phyloP scores from a whole-genome alignment of 495 filamentous ascomycete species.

The Hypoxylon lienhwacheense region DNA sequence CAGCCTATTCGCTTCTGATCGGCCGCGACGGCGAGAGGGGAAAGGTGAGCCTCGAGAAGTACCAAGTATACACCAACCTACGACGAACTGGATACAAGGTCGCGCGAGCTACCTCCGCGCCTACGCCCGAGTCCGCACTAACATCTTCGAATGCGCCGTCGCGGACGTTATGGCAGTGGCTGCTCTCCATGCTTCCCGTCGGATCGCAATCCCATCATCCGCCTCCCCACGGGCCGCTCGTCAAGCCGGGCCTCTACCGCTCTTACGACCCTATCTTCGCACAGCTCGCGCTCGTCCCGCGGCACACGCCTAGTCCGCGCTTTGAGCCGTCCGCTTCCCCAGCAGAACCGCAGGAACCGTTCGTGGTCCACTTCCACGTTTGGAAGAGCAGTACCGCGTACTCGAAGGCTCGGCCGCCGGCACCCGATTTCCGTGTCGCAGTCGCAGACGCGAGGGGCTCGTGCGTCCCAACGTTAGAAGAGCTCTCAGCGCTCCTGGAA shows the following conservation, averaged over 20 bases:
- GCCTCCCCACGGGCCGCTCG: constrained; percentile 63
- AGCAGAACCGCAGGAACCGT: constrained; percentile 53
- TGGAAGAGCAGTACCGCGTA: constrained; percentile 71
- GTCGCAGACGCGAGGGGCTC: constrained; percentile 76
- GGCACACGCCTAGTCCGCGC: constrained; percentile 65
- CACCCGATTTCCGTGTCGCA: constrained; percentile 79
- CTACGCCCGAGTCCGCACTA: constrained; percentile 1
- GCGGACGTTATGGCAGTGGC: constrained; percentile 44
- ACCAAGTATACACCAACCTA: constrained; percentile 80
- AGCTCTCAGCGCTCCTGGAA: constrained; percentile 70
- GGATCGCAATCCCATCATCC: constrained; percentile 1
- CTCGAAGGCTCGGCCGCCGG: constrained; percentile 70
- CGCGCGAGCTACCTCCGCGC: constrained; percentile 59
- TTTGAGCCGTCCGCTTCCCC: constrained; percentile 24
- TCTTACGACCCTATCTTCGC: constrained; percentile 77
- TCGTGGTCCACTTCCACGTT: constrained; percentile 71
- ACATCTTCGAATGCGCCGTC: constrained; percentile 8
- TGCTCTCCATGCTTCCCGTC: constrained; percentile 43
- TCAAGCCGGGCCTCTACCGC: constrained; percentile 75
- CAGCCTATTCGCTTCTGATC: constrained; percentile 79
- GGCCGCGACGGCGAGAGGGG: constrained; percentile 63
- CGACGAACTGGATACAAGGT: constrained; percentile 83
- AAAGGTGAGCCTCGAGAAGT: constrained; percentile 72
- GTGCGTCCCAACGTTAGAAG: constrained; percentile 66
- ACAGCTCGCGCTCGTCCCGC: constrained; percentile 72